A percentile compares a stretch with the other conserved stretches of the same genome.
Conservation (phyloP, 306 rosid species). For the Acmispon strigosus region DNA sequence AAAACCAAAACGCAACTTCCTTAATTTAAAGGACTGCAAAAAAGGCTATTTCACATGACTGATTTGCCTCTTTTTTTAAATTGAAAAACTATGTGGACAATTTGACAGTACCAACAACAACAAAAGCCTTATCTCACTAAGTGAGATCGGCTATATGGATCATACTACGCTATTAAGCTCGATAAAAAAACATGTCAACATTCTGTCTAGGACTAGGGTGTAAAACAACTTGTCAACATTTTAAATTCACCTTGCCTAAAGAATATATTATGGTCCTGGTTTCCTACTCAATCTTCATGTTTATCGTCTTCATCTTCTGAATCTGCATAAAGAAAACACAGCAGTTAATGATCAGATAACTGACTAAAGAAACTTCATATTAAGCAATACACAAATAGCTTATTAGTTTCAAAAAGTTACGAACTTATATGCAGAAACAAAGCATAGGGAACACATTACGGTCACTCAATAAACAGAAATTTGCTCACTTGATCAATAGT, state of each 20-base stretch:
- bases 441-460: not conserved
- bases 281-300: constrained; percentile 75
- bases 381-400: not conserved
- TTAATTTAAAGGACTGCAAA: not conserved
- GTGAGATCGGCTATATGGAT: too few species aligned
- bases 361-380: not conserved
- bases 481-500: not conserved
- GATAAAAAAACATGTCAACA: not conserved
- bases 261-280: constrained; percentile 19
- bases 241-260: constrained; percentile 37
- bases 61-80: not conserved
- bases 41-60: not conserved
- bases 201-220: not conserved
- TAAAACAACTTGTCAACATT: constrained; percentile 11
- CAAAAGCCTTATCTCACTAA: too few species aligned
- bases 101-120: not conserved
- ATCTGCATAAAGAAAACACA: constrained; percentile 45
- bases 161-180: too few species aligned
- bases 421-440: not conserved
- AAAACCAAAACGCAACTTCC: constrained; percentile 12
- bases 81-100: not conserved
- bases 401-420: not conserved
- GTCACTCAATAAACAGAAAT: not conserved
- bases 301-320: constrained; percentile 80
- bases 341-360: constrained; percentile 7